phyloP scores from a whole-genome alignment of 2,329 filamentous ascomycete species.

The Cercospora berteroae region DNA sequence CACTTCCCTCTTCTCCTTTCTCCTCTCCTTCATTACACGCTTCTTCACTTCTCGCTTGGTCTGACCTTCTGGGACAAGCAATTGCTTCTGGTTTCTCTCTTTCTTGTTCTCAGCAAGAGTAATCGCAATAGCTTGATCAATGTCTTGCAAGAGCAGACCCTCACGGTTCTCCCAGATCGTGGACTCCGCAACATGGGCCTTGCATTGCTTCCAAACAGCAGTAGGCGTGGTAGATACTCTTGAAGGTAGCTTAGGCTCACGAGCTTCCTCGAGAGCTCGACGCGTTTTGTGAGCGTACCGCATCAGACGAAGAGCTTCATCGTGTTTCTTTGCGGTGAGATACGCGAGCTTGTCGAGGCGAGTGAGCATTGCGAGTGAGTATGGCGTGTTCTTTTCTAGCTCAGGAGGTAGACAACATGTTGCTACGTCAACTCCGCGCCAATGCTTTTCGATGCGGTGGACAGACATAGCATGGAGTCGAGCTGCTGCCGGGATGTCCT shows the following conservation, averaged over 20 bases:
- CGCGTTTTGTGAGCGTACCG: neutral
- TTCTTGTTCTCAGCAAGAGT: neutral
- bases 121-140: neutral
- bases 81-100: neutral
- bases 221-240: neutral
- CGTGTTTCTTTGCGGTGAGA: neutral
- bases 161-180: neutral
- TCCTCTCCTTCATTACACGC: neutral
- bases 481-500: neutral
- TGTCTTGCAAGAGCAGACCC: neutral
- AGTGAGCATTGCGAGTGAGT: conserved; percentile 12
- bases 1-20: neutral
- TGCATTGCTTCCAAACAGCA: neutral
- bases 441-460: conserved; percentile 1
- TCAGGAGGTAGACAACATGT: conserved; percentile 6
- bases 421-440: neutral
- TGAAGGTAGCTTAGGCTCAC: neutral
- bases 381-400: conserved; percentile 11
- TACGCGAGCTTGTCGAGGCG: neutral
- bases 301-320: neutral
- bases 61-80: neutral
- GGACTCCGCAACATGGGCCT: neutral
- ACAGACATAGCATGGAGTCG: neutral
- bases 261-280: neutral
- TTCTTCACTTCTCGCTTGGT: neutral